Evolutionary conservation across 352 stramenopile genomes (phyloP).

Genomic region (Phytopythium vexans): DNA sequence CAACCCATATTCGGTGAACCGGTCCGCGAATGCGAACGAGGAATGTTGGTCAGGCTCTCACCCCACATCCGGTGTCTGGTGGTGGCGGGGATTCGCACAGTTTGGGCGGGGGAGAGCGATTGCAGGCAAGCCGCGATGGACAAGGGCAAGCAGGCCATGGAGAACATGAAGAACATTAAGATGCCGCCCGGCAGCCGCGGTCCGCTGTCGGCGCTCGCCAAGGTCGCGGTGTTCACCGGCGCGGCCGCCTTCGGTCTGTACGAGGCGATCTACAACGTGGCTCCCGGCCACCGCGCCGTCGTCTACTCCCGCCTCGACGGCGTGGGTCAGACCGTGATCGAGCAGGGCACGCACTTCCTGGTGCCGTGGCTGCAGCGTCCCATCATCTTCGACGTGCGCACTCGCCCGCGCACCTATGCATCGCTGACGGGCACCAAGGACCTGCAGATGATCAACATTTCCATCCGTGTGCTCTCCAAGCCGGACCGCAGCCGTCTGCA

Average conservation of each 20-base stretch:
- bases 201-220: conserved; percentile 50
- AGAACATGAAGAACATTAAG: conserved; percentile 90
- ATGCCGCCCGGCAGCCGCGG: conserved; percentile 66
- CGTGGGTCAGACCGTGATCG: conserved; percentile 71
- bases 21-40: neutral
- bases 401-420: conserved; percentile 91
- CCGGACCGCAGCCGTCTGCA: conserved; percentile 92
- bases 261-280: conserved; percentile 87
- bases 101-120: conserved; percentile 13
- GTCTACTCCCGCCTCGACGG: conserved; percentile 90
- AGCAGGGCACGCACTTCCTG: conserved; percentile 96
- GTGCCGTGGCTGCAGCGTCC: conserved; percentile 98
- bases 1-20: no score
- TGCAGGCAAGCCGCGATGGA: conserved; percentile 43
- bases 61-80: conserved; percentile 21
- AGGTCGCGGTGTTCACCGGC: conserved; percentile 60
- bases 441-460: conserved; percentile 99
- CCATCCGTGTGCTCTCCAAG: conserved; percentile 97
- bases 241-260: conserved; percentile 74
- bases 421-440: conserved; percentile 94
- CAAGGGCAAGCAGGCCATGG: conserved; percentile 82
- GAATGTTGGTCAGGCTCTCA: conserved; percentile 3
- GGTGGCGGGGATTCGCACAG: conserved; percentile 8
- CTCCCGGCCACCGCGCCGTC: conserved; percentile 84
- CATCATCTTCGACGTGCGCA: conserved; percentile 94